phyloP scores from a whole-genome alignment of 345 rosid species.

The Abelmoschus esculentus region DNA sequence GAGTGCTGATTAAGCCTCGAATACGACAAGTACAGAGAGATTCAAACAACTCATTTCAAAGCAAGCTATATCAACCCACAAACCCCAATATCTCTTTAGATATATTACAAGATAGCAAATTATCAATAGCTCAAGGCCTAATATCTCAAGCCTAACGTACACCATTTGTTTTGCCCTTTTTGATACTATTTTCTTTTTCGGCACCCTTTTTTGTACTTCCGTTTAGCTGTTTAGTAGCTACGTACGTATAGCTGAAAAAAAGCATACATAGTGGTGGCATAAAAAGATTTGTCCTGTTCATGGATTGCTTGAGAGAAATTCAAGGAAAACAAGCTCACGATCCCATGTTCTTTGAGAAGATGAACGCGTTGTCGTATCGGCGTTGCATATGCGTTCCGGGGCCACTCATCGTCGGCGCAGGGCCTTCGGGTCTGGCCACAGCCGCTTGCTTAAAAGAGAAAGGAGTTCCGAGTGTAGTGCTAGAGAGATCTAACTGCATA shows the following conservation, averaged over 20 bases:
- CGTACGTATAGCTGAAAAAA: background rate
- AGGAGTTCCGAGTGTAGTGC: slow-evolving; percentile 32
- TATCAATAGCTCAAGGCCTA: too few species aligned
- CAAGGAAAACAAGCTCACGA: slow-evolving; percentile 79
- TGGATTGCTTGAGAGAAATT: slow-evolving; percentile 59
- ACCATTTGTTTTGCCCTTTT: too few species aligned
- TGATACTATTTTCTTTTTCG: too few species aligned
- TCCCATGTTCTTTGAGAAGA: slow-evolving; percentile 33
- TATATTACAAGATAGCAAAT: too few species aligned
- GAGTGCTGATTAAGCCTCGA: slow-evolving; percentile 7
- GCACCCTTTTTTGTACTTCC: too few species aligned
- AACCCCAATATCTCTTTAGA: too few species aligned
- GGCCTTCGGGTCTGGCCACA: slow-evolving; percentile 53
- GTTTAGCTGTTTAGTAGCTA: background rate
- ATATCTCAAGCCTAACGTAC: too few species aligned
- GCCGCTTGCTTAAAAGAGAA: slow-evolving; percentile 44
- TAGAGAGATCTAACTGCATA: slow-evolving; percentile 51
- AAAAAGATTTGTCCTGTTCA: slow-evolving; percentile 6
- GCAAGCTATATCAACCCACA: slow-evolving; percentile 37
- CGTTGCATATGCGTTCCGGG: slow-evolving; percentile 19
- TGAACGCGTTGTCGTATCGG: slow-evolving; percentile 14
- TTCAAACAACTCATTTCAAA: slow-evolving; percentile 29
- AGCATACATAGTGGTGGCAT: background rate
- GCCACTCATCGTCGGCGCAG: slow-evolving; percentile 52
- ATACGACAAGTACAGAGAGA: slow-evolving; percentile 19